phyloP scores from a whole-genome alignment of 2,329 filamentous ascomycete species.

The Penicillium corylophilum region DNA sequence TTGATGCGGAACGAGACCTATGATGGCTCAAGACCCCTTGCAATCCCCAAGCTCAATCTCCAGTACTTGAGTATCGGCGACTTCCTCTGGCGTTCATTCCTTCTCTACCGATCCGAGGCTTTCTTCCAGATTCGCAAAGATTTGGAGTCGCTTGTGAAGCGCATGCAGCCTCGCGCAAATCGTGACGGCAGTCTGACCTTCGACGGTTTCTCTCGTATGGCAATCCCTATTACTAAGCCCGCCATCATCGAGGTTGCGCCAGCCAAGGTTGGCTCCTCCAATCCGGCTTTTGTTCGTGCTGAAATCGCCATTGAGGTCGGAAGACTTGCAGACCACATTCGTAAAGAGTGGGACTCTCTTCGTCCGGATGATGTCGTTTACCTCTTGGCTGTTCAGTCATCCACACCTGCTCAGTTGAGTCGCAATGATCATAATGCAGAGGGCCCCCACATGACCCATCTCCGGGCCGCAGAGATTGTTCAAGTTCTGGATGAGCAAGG shows the following conservation, averaged over 20 bases:
- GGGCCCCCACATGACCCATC: conserved; percentile 64
- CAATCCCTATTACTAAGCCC: conserved; percentile 79
- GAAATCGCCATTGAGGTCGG: conserved; percentile 84
- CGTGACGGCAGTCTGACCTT: conserved; percentile 67
- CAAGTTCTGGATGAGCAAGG: conserved; percentile 86
- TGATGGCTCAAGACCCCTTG: conserved; percentile 80
- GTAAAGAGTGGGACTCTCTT: conserved; percentile 86
- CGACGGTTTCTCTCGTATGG: conserved; percentile 87
- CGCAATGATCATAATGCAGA: conserved; percentile 40
- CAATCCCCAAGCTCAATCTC: conserved; percentile 89
- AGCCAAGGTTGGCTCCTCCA: conserved; percentile 75
- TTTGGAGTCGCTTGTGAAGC: conserved; percentile 76
- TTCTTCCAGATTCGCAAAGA: conserved; percentile 94
- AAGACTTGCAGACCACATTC: conserved; percentile 70
- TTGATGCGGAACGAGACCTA: conserved; percentile 82
- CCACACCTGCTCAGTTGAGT: conserved; percentile 31
- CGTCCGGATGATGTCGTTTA: conserved; percentile 88
- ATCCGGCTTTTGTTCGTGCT: conserved; percentile 79
- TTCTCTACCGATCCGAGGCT: conserved; percentile 83
- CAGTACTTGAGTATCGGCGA: conserved; percentile 95
- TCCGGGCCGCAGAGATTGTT: conserved; percentile 82
- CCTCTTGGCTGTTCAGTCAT: conserved; percentile 71
- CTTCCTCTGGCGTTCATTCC: conserved; percentile 92
- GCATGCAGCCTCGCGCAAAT: conserved; percentile 68
- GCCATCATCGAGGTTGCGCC: conserved; percentile 84